A percentile compares a stretch with the other conserved stretches of the same genome.
Evolutionary conservation across 2,329 filamentous ascomycete genomes (phyloP).

Genomic region (Nigrograna mackinnonii): DNA sequence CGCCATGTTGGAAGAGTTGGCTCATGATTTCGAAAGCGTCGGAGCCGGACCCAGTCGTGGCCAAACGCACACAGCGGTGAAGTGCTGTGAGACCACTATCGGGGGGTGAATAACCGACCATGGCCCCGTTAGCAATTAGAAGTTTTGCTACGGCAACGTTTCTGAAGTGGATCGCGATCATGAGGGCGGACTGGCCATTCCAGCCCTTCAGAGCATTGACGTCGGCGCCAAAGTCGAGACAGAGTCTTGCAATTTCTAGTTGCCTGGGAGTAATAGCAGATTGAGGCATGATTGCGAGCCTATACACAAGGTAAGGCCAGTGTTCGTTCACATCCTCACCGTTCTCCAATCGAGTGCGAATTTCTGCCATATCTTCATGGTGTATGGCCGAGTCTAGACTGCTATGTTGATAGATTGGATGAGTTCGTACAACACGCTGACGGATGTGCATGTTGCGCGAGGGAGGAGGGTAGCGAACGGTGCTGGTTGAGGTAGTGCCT

Average conservation of each 20-base stretch:
- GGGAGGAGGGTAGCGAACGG: conserved; percentile 10
- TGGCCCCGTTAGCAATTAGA: conserved; percentile 18
- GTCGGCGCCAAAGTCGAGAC: conserved; percentile 19
- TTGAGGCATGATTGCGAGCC: conserved; percentile 14
- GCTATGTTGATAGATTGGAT: conserved; percentile 16
- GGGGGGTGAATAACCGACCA: conserved; percentile 10
- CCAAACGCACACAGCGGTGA: conserved; percentile 18
- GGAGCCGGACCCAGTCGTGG: conserved; percentile 8
- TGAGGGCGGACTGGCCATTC: conserved; percentile 20
- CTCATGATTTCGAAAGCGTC: conserved; percentile 18
- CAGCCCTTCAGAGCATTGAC: conserved; percentile 19
- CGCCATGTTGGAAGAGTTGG: conserved; percentile 14
- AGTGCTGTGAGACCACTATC: conserved; percentile 16
- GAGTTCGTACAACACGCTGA: conserved; percentile 12
- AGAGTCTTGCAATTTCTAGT: conserved; percentile 17
- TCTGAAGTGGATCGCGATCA: conserved; percentile 22
- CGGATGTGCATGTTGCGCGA: conserved; percentile 4
- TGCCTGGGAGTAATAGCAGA: conserved; percentile 3
- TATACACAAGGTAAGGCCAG: conserved; percentile 21
- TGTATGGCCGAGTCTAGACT: conserved; percentile 16
- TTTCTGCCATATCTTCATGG: conserved; percentile 14
- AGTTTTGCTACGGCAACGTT: conserved; percentile 19
- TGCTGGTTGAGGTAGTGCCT: neutral
- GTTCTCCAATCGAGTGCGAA: conserved; percentile 15
- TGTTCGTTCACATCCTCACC: conserved; percentile 18